Conservation (phyloP, 2,329 filamentous ascomycete genomes). For the Myriosclerotinia scirpicola region DNA sequence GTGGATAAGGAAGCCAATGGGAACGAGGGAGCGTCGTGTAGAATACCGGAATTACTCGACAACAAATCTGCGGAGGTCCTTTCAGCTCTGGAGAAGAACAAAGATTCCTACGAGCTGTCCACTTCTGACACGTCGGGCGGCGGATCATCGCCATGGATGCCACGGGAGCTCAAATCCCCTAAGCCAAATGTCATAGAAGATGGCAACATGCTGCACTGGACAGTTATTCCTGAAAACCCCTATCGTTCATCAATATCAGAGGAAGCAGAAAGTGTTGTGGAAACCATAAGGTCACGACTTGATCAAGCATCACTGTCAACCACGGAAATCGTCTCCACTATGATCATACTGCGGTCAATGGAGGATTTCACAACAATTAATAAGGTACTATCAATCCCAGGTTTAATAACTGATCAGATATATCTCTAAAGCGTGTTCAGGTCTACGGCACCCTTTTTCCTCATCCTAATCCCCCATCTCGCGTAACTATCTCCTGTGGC, state of each 20-base stretch:
- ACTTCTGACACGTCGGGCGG: not conserved
- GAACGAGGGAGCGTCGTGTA: slow-evolving; percentile 41
- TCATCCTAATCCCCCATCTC: slow-evolving; percentile 76
- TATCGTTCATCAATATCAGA: slow-evolving; percentile 43
- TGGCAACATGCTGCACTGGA: slow-evolving; percentile 29
- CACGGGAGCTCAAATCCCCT: slow-evolving; percentile 8
- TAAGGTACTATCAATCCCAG: slow-evolving; percentile 37
- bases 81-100: slow-evolving; percentile 19
- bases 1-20: slow-evolving; percentile 47
- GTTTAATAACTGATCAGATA: not conserved
- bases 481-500: slow-evolving; percentile 81
- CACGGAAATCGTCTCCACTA: slow-evolving; percentile 53
- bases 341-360: slow-evolving; percentile 77
- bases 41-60: slow-evolving; percentile 68
- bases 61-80: slow-evolving; percentile 49
- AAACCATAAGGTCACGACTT: slow-evolving; percentile 48
- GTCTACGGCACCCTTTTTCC: slow-evolving; percentile 75
- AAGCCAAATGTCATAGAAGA: not conserved
- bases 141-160: not conserved
- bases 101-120: not conserved
- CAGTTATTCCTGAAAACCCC: slow-evolving; percentile 22
- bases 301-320: slow-evolving; percentile 41
- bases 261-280: slow-evolving; percentile 51
- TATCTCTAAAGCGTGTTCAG: slow-evolving; percentile 26
- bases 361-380: slow-evolving; percentile 76